Evolutionary conservation across 805 yeast genomes (phyloP), one percentile per base, ranked within the genome.

Genomic region (Nakazawaea ernobii): DNA sequence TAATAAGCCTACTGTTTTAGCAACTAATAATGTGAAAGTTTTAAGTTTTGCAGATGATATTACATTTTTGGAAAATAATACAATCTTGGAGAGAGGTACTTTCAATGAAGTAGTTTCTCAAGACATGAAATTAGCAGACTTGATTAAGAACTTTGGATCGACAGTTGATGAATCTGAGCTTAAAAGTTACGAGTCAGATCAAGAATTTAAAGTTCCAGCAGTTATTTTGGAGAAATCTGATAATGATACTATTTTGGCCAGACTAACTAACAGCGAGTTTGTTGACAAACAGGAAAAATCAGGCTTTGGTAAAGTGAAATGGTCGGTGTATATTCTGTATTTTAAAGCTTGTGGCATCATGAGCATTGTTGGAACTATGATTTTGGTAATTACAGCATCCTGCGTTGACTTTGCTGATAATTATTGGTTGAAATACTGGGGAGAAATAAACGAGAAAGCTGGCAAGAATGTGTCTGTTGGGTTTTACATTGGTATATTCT

Each of bases 351-450:
- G 94, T 36, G 46, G 46, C 8, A 8, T n/a, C 4, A 24, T 15
- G 14, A 29, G 41, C 4, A 35, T 66, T 83, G 83, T 50, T 79
- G 83, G 7, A 60, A 57, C 44, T 76, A 74, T 47, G 89, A 85
- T n/a, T 32, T 68, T 0, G 24, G 56, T 80, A 3, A 84, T 79
- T 59, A 54, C 84, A 42, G 47, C 59, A 1, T 69, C 77, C 51
- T 68, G 82, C 49, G 56, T 82, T 13, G 71, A 77, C 49, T 86
- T 84, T 42, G 67, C 65, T 43, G 78, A 87, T 17, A 86, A 79
- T 59, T 76, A 87, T 36, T 88, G 96, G 96, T 75, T 88, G 53
- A 88, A 89, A 63, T 85, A 85, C 62, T 88, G 96, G 96, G 84
- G 95, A 3, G 96, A 89, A 59, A 77, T 80, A 20, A 88, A 88